Conservation (phyloP, 148 eudicot species). For the Nepenthes mirabilis region DNA sequence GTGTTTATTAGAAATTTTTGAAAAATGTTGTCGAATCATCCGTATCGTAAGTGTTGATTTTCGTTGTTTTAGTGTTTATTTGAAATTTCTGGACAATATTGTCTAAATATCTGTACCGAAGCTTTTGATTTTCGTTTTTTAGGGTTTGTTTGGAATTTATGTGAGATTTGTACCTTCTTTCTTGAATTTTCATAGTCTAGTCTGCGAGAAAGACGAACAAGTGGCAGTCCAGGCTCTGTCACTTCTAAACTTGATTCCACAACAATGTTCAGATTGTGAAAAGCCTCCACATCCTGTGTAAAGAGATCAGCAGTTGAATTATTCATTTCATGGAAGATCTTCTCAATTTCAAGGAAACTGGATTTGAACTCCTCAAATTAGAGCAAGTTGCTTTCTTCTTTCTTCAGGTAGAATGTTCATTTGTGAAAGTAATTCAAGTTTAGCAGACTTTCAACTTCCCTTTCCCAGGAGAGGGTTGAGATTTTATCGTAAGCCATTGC, state of each 20-base stretch:
- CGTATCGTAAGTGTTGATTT: too few species aligned
- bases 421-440: constrained; percentile 54
- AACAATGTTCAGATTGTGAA: constrained; percentile 28
- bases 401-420: constrained; percentile 51
- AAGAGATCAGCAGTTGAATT: constrained; percentile 32
- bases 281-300: constrained; percentile 41
- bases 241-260: constrained; percentile 31
- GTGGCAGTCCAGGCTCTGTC: constrained; percentile 19
- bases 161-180: constrained; percentile 35
- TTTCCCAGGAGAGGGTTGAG: constrained; percentile 50
- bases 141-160: neutral
- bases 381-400: constrained; percentile 34
- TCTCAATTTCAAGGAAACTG: constrained; percentile 29
- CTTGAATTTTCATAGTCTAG: constrained; percentile 18
- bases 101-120: too few species aligned
- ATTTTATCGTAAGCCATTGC: constrained; percentile 33
- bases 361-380: constrained; percentile 36
- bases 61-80: too few species aligned
- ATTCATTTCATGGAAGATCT: constrained; percentile 30
- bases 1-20: too few species aligned
- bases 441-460: constrained; percentile 50
- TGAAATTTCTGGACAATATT: too few species aligned
- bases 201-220: constrained; percentile 19
- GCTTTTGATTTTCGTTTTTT: too few species aligned
- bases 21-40: too few species aligned